A percentile compares a stretch with the other conserved stretches of the same genome.
Conservation (phyloP, 164 flowering plant species). For the Stephania cephalantha region DNA sequence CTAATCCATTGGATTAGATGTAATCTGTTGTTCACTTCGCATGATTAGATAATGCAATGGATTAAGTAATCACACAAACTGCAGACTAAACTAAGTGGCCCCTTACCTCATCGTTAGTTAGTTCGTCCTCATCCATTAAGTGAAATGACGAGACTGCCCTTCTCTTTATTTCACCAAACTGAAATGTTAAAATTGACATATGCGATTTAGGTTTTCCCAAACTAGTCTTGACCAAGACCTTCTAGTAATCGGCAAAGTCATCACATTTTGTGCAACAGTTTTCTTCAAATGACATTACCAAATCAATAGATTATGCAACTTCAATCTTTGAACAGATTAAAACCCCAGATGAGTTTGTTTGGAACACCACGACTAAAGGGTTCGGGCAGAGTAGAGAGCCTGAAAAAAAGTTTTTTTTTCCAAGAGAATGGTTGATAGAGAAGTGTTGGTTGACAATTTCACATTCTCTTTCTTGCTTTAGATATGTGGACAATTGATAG, state of each 20-base stretch:
- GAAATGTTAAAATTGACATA: too few relatives aligned
- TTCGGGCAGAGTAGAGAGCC: conserved; percentile 27
- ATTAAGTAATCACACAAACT: too few relatives aligned
- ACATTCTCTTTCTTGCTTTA: conserved; percentile 55
- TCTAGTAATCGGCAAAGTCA: conserved; percentile 37
- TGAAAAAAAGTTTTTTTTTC: conserved; percentile 28
- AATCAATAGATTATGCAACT: conserved; percentile 43
- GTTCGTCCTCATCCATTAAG: too few relatives aligned
- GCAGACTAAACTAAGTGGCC: too few relatives aligned
- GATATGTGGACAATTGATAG: conserved; percentile 33
- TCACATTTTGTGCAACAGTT: conserved; percentile 38
- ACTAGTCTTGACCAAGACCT: conserved; percentile 37
- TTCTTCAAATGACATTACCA: conserved; percentile 13
- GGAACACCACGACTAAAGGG: conserved; percentile 67
- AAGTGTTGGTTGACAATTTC: conserved; percentile 41
- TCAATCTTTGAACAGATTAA: conserved; percentile 34
- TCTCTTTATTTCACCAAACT: too few relatives aligned
- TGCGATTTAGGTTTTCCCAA: not conserved
- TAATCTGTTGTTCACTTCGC: too few relatives aligned
- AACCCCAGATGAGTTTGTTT: conserved; percentile 50
- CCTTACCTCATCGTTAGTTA: too few relatives aligned
- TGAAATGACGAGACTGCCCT: too few relatives aligned
- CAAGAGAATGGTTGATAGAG: conserved; percentile 34
- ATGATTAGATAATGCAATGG: too few relatives aligned
- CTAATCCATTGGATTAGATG: too few relatives aligned